Evolutionary conservation across 176 grass and related monocot species (phyloP).

Genomic region (Lolium multiflorum): DNA sequence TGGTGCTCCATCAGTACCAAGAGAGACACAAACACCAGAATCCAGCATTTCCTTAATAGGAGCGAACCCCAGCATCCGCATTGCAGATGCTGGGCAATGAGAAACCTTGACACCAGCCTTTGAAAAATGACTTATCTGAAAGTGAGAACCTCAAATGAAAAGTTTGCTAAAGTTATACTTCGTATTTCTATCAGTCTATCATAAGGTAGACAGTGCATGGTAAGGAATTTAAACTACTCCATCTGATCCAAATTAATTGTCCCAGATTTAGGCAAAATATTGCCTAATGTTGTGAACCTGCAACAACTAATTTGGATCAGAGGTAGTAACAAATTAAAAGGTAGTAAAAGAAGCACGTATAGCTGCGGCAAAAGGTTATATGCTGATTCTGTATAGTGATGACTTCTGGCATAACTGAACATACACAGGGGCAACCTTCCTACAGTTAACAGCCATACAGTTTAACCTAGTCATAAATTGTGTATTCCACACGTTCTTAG

Average conservation of each 20-base stretch:
- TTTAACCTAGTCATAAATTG: neutral
- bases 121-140: conserved; percentile 82
- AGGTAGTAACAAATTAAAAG: neutral
- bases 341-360: conserved; percentile 6
- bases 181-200: neutral
- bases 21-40: conserved; percentile 86
- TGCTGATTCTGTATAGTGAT: neutral
- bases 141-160: conserved; percentile 32
- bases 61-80: conserved; percentile 93
- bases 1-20: conserved; percentile 93
- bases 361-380: neutral
- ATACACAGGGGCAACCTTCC: neutral
- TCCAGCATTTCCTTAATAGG: conserved; percentile 93
- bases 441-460: neutral
- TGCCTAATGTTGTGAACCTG: no score
- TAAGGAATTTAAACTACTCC: neutral
- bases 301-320: no score
- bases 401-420: conserved; percentile 8
- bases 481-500: neutral
- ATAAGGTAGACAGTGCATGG: conserved; percentile 20
- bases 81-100: conserved; percentile 92
- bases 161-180: neutral
- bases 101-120: conserved; percentile 90
- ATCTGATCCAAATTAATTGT: no score
- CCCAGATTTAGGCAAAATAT: no score